Evolutionary conservation across 192 early-diverging fungal genomes (phyloP), one percentile per base, ranked within the genome.

Genomic region (Coemansia sp.): DNA sequence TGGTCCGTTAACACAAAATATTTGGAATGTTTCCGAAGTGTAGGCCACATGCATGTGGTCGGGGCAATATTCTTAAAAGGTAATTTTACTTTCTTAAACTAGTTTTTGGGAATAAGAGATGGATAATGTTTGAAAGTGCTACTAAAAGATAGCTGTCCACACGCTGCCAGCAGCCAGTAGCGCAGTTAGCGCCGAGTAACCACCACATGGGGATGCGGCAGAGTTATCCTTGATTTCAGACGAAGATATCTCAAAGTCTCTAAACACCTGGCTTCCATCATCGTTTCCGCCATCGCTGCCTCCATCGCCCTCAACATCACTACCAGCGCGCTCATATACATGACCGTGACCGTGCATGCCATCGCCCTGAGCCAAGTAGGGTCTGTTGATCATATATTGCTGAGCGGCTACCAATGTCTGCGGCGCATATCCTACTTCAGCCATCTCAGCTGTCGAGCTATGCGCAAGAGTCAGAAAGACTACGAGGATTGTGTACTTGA

Each of bases 371-470:
- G 53, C 39, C n/a, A 20, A 47, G 3, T 58, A 44, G 40, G 34
- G 44, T 53, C 34, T 73, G 79, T 76, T 65, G 5, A 46, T 53
- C 12, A 64, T 72, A 36, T 77, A 82, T 72, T 74, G 71, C 43
- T 82, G 70, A 29, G 69, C 66, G 12, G 71, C 80, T 33, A 82
- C 62, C 29, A 68, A 29, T 10, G 58, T 49, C 50, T 82, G 74
- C 18, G 76, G 80, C 16, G 71, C 70, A 62, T 82, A 82, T 9
- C 80, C 80, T 22, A 77, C 80, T 33, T 82, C 80, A 40, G 33
- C 70, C 16, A 34, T 58, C 11, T 58, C 16, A 16, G 55, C 55
- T 15, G 33, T 15, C 3, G 55, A 58, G 31, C 5, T 58, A 7
- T 31, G 13, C 24, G 29, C 55, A 7, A 58, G 16, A 15, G 55